Percentiles rank a stretch among this genome's conserved stretches.
Evolutionary conservation across 805 yeast species (phyloP).

Genomic region (Nakazawaea peltata): DNA sequence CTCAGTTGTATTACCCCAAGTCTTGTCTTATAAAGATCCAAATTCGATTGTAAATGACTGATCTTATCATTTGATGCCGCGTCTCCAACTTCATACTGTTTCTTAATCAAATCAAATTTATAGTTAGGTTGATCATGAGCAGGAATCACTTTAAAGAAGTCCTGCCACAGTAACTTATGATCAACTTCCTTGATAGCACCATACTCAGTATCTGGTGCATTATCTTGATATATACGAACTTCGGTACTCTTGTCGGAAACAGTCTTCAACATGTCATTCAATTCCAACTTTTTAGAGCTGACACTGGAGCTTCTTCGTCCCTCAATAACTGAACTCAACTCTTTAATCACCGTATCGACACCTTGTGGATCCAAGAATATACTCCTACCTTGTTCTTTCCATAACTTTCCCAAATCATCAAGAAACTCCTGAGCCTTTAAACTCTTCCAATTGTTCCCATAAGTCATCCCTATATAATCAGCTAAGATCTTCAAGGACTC

Average conservation of each 20-base stretch:
- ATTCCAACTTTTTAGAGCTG: conserved; percentile 4
- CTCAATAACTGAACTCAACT: conserved; percentile 20
- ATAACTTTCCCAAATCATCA: conserved; percentile 69
- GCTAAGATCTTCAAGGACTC: conserved; percentile 73
- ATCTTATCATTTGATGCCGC: conserved; percentile 14
- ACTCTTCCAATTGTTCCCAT: conserved; percentile 84
- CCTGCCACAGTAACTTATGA: conserved; percentile 53
- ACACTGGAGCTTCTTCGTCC: background rate
- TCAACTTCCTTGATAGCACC: conserved; percentile 3
- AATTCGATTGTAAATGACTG: conserved; percentile 18
- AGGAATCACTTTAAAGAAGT: conserved; percentile 59
- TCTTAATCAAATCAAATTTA: conserved; percentile 51
- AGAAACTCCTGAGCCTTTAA: conserved; percentile 51
- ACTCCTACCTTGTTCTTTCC: conserved; percentile 90
- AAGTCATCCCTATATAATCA: conserved; percentile 63
- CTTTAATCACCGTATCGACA: conserved; percentile 54
- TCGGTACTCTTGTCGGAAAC: conserved; percentile 6
- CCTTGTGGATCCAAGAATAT: conserved; percentile 76
- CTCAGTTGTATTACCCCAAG: conserved; percentile 63
- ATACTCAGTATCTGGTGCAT: background rate
- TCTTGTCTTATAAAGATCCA: conserved; percentile 42
- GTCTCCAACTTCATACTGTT: conserved; percentile 40
- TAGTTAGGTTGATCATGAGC: conserved; percentile 59
- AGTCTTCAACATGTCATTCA: conserved; percentile 8
- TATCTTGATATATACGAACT: conserved; percentile 6